Conservation (phyloP, 139 green algal genomes). For the Volvox reticuliferus region DNA sequence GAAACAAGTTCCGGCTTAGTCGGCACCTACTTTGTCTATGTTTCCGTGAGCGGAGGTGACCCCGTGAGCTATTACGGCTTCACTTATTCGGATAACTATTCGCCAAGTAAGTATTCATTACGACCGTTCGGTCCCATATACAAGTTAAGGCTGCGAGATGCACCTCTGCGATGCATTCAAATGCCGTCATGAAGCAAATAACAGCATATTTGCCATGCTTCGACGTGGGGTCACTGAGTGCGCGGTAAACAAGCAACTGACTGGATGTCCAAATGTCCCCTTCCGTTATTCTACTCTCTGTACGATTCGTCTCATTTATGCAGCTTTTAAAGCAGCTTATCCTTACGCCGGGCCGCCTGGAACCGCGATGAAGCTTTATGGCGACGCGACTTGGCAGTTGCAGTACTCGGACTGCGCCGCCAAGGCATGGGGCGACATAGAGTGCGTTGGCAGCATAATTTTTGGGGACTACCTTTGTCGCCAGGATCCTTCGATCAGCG, state of each 20-base stretch:
- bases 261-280: no score
- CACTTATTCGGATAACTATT: constrained; percentile 2
- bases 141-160: no score
- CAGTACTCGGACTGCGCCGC: background rate
- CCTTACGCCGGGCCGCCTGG: constrained; percentile 30
- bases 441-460: constrained; percentile 27
- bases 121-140: background rate
- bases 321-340: constrained; percentile 1
- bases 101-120: constrained; percentile 42
- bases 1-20: constrained; percentile 10
- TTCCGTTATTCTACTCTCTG: no score
- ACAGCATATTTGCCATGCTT: no score
- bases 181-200: no score
- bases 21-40: constrained; percentile 30
- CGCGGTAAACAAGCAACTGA: no score
- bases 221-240: no score
- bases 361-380: background rate
- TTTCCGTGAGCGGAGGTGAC: constrained; percentile 17
- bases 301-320: no score
- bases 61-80: constrained; percentile 7
- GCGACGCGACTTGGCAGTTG: constrained; percentile 10
- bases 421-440: background rate
- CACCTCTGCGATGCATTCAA: no score
- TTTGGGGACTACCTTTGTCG: constrained; percentile 44
- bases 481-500: background rate